Evolutionary conservation across 2,329 filamentous ascomycete species (phyloP).

Genomic region (Madurella mycetomatis): DNA sequence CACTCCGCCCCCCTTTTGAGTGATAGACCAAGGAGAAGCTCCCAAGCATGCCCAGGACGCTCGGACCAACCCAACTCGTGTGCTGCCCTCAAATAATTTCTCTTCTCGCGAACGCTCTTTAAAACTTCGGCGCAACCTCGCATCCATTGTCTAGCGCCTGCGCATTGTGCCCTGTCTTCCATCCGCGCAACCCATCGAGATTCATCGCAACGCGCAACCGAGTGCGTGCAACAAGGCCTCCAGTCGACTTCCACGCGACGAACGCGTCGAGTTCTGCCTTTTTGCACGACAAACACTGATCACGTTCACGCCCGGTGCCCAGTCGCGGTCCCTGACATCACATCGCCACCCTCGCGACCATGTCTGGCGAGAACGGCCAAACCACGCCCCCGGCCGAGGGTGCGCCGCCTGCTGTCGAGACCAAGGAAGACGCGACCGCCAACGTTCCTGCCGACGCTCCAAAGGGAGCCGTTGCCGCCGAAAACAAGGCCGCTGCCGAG

Average conservation of each 20-base stretch:
- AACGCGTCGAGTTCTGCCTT: constrained; percentile 23
- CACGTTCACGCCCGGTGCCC: constrained; percentile 10
- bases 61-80: constrained; percentile 22
- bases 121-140: constrained; percentile 20
- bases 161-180: constrained; percentile 16
- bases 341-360: constrained; percentile 24
- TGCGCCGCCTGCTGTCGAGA: constrained; percentile 18
- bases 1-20: constrained; percentile 11
- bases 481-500: constrained; percentile 17
- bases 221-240: constrained; percentile 9
- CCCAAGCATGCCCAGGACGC: constrained; percentile 18
- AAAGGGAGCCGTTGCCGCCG: constrained; percentile 10
- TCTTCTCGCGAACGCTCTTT: constrained; percentile 19
- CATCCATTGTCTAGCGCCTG: constrained; percentile 15
- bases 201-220: constrained; percentile 18
- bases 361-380: constrained; percentile 27
- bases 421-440: constrained; percentile 15
- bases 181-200: constrained; percentile 22
- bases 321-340: constrained; percentile 25
- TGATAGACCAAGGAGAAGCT: constrained; percentile 13
- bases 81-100: constrained; percentile 25
- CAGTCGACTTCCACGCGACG: constrained; percentile 17
- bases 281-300: constrained; percentile 18
- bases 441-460: constrained; percentile 6
- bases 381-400: constrained; percentile 19